Evolutionary conservation across 2,329 filamentous ascomycete genomes (phyloP), one percentile per base, ranked within the genome.

Genomic region (Trichocomaceae sp.): DNA sequence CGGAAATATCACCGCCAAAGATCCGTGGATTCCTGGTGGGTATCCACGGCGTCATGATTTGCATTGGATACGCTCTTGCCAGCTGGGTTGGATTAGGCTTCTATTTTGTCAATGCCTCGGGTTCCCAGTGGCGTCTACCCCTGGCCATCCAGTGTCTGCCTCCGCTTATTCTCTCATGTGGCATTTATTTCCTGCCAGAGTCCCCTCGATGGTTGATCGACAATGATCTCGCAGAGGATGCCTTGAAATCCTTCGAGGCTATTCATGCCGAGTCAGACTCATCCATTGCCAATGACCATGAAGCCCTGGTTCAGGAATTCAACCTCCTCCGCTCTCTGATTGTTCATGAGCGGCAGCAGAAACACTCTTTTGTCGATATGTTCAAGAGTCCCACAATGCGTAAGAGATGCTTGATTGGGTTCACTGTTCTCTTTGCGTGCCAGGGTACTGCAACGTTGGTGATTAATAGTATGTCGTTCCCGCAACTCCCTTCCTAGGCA

Each of bases 21-120:
- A 56, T 61, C 50, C 62, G 63, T 8, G 64, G 66, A 2, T 49
- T 66, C 35, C 59, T 57, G 12, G 61, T 63, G 37, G 60, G 61
- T 13, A 58, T 63, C 7, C 63, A 66, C 45, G 64, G 61, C 13
- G 60, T 66, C 12, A 59, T 61, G 10, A 64, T 69, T 39, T 62
- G 63, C 15, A 29, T 55, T 0, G 65, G 64, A 1, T 69, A 69
- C 42, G 63, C 53, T 20, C 31, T 48, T 35, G 15, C 55, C 45
- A 41, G 62, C 59, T 58, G 64, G 66, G 50, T 67, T 50, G 66
- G 63, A 50, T 33, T 56, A 60, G 47, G 61, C 39, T 58, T 68
- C 60, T 59, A 62, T 58, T 58, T 60, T 63, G 51, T 58, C 52
- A 54, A 62, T 57, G 33, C 62, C 41, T 20, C 55, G 51, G 31